Conservation (phyloP, 495 filamentous ascomycete genomes). For the Parathielavia appendiculata region DNA sequence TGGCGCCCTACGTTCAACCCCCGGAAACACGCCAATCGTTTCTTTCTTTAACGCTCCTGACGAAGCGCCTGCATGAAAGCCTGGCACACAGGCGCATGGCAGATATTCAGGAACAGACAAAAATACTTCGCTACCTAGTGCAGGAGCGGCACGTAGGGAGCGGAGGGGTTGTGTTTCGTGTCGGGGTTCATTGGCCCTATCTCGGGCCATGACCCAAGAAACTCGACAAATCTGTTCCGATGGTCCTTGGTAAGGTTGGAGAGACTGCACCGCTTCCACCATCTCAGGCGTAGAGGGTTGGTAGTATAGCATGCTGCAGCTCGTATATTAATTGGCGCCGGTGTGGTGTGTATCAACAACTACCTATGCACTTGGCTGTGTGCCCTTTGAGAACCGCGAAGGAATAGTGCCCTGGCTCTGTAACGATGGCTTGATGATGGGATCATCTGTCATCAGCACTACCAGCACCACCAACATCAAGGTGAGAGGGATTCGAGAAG, state of each 20-base stretch:
- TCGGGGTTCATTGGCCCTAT: slow-evolving; percentile 1
- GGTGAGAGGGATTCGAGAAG: slow-evolving; percentile 2
- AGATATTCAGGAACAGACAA: slow-evolving; percentile 28
- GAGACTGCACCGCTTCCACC: neutral
- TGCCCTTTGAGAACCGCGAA: neutral
- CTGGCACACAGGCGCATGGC: slow-evolving; percentile 12
- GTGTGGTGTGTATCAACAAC: slow-evolving; percentile 11
- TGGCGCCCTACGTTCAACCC: slow-evolving; percentile 7
- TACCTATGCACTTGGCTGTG: slow-evolving; percentile 15
- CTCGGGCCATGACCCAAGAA: neutral
- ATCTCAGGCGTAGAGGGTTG: slow-evolving; percentile 3
- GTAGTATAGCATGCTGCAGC: slow-evolving; percentile 17
- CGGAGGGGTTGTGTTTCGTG: slow-evolving; percentile 12
- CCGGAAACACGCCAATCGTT: slow-evolving; percentile 11
- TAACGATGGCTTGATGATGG: slow-evolving; percentile 24
- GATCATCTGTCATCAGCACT: slow-evolving; percentile 21
- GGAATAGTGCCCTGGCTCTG: neutral
- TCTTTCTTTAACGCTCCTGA: neutral
- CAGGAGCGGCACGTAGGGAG: slow-evolving; percentile 24
- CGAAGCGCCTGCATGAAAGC: slow-evolving; percentile 15
- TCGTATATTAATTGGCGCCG: slow-evolving; percentile 28
- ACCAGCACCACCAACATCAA: slow-evolving; percentile 12
- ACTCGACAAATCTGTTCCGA: neutral
- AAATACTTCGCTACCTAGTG: slow-evolving; percentile 27
- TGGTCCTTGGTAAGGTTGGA: neutral